Base-by-base conservation (phyloP, 805 yeast genomes). In the Kodamaea nitidulidarum region DNA sequence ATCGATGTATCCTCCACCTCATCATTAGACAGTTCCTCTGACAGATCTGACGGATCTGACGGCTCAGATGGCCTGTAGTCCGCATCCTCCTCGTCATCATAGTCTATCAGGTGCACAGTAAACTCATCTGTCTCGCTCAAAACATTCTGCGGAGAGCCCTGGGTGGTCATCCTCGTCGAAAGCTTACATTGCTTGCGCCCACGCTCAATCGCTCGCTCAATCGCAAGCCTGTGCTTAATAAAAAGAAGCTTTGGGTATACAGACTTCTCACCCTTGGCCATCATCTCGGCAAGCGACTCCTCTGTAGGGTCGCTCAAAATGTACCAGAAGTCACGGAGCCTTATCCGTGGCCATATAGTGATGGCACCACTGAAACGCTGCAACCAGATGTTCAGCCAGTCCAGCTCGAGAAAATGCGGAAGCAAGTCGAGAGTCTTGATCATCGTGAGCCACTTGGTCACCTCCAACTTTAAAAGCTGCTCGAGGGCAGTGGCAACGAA, bases 311-410 rank as follows among this genome's bases (percentile, higher is more conserved):
- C 91, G 45, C 79, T 70, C 39, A 84, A 61, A 33, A 84, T 78
- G 51, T 79, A 70, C 62, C 67, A 69, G 46, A 82, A 78, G 52
- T 85, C 93, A 24, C 55, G 56, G 9, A 81, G 55, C 25, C 63
- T 63, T 45, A 80, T 74, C 47, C 80, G 73, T 2, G 93, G 93
- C 80, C 87, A 84, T 15, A 84, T 67, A 0, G 93, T 85, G 8
- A 84, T 79, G 0, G 85, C 72, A 1, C 95, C 95, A 33, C 81
- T 75, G 52, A 85, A 84, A 42, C 73, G 65, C 61, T 84, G 95
- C 20, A 85, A 61, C 73, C 85, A 84, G 12, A 84, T 71, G 51
- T 76, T 79, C 47, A 86, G 81, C 91, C 91, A 85, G 58, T 84
- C 93, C 56, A 80, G 87, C 49, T 81, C 82, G 65, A 80, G 59